phyloP scores from a whole-genome alignment of 192 early-diverging fungal species.

The Backusella sp. region DNA sequence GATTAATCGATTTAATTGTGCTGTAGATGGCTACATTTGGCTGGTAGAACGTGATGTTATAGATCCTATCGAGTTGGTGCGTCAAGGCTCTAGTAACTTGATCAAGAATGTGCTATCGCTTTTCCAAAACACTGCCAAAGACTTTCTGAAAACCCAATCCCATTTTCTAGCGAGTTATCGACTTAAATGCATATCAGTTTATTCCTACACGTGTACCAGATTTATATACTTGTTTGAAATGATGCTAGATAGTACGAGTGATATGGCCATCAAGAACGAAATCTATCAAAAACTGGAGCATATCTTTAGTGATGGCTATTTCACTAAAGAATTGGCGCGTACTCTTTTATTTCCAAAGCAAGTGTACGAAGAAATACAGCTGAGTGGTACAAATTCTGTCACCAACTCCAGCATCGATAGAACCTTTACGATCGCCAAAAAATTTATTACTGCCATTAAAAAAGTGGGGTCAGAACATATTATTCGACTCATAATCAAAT shows the following conservation, averaged over 20 bases:
- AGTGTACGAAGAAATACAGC: not conserved
- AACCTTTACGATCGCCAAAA: conserved; percentile 11
- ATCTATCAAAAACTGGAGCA: not conserved
- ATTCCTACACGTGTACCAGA: not conserved
- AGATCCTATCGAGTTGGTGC: not conserved
- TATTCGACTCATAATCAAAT: not conserved
- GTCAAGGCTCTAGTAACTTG: not conserved
- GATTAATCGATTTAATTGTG: conserved; percentile 22
- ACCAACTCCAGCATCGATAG: not conserved
- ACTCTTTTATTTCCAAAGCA: conserved; percentile 6
- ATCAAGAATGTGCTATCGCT: not conserved
- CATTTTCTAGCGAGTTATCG: not conserved
- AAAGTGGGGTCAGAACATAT: not conserved
- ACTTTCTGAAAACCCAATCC: not conserved
- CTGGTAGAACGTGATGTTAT: conserved; percentile 30
- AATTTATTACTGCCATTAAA: not conserved
- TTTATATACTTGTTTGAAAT: not conserved
- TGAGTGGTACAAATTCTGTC: not conserved
- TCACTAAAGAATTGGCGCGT: not conserved
- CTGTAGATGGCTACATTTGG: conserved; percentile 38
- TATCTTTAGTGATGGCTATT: not conserved
- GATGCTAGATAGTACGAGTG: not conserved
- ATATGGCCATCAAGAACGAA: not conserved
- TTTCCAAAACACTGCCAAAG: not conserved
- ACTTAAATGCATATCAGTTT: not conserved